These are phyloP conservation scores for Lachancea lanzarotensis DNA, from an alignment of 805 yeast species.

Conservation along the genomic window DNA sequence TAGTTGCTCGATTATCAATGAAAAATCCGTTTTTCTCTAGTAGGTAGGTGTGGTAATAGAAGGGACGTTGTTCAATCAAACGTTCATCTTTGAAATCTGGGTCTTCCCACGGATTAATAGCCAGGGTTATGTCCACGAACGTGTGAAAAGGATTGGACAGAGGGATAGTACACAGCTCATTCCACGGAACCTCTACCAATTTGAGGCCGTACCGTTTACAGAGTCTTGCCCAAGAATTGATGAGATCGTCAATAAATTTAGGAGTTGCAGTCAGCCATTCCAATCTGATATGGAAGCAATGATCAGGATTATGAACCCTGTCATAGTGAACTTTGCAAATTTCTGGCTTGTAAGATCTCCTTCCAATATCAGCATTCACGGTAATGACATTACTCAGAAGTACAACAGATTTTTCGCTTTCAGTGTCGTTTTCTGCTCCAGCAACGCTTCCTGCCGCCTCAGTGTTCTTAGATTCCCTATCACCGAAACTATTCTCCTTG, in stretches of 20 bases:
- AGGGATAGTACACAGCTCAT: constrained; percentile 73
- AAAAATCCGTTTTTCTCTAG: constrained; percentile 67
- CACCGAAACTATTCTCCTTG: neutral
- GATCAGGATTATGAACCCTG: constrained; percentile 87
- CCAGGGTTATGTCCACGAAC: constrained; percentile 59
- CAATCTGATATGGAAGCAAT: constrained; percentile 82
- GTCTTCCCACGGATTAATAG: constrained; percentile 67
- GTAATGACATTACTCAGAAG: constrained; percentile 60
- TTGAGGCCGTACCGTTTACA: constrained; percentile 81
- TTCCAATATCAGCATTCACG: constrained; percentile 68
- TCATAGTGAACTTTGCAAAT: constrained; percentile 81
- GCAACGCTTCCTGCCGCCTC: neutral
- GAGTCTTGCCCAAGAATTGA: constrained; percentile 69
- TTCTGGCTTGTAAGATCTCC: constrained; percentile 71
- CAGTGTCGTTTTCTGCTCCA: neutral
- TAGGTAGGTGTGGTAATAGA: constrained; percentile 72
- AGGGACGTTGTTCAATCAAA: constrained; percentile 45
- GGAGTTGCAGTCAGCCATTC: constrained; percentile 94
- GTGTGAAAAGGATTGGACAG: constrained; percentile 82
- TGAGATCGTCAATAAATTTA: constrained; percentile 70
- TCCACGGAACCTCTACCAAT: constrained; percentile 86
- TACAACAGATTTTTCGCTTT: constrained; percentile 31
- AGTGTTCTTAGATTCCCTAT: neutral
- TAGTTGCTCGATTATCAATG: constrained; percentile 72
- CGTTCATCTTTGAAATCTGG: constrained; percentile 40